Evolutionary conservation across 768 basidiomycete species (phyloP).

Genomic region (Cystobasidium onofrii): DNA sequence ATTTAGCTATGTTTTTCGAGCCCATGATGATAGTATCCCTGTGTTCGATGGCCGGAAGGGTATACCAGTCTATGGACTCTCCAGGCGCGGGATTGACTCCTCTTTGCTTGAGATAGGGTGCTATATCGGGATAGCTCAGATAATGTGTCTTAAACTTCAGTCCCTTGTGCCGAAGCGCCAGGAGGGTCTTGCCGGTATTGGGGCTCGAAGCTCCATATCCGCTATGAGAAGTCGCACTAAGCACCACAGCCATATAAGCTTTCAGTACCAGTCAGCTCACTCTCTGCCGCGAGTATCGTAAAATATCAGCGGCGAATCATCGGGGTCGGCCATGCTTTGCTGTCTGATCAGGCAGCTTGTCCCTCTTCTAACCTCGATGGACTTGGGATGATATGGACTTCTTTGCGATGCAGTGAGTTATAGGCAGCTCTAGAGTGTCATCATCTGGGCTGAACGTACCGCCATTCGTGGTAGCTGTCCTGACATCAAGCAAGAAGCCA

Average conservation of each 20-base stretch:
- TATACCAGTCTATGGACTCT: neutral
- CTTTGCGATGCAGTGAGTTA: neutral
- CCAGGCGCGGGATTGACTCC: neutral
- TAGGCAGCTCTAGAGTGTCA: neutral
- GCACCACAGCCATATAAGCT: neutral
- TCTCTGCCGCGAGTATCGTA: neutral
- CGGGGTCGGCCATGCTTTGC: neutral
- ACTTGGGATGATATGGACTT: neutral
- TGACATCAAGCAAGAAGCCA: neutral
- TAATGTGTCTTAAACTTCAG: neutral
- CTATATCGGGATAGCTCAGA: conserved; percentile 11
- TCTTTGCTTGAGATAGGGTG: neutral
- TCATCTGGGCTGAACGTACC: too few relatives aligned
- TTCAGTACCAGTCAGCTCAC: neutral
- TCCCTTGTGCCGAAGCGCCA: neutral
- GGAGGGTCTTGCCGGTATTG: conserved; percentile 11
- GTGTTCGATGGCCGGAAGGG: conserved; percentile 22
- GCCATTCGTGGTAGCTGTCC: neutral
- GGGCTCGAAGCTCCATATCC: neutral
- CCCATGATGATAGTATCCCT: conserved; percentile 18
- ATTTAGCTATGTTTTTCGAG: conserved; percentile 5
- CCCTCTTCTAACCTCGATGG: neutral
- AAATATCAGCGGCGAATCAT: neutral
- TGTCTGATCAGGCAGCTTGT: neutral
- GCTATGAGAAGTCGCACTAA: neutral